Percentiles rank a stretch among this genome's conserved stretches.
Evolutionary conservation across 2,329 filamentous ascomycete genomes (phyloP).

Genomic region (Colletotrichum higginsianum): DNA sequence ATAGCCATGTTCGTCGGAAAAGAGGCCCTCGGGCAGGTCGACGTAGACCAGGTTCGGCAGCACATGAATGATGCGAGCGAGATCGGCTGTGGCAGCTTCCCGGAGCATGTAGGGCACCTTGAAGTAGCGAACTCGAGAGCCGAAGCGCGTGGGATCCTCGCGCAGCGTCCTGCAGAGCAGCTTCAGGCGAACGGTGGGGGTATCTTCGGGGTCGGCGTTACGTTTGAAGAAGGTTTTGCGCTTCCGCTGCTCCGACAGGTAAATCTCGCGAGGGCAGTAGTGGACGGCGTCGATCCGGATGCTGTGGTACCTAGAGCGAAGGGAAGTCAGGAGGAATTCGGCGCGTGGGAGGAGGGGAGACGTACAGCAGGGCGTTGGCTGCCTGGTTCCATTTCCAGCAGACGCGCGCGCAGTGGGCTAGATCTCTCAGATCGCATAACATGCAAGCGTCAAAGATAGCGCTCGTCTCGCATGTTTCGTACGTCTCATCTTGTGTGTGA

Average conservation of each 20-base stretch:
- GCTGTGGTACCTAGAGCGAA: slow-evolving; percentile 79
- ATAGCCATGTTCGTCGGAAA: slow-evolving; percentile 82
- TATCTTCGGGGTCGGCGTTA: slow-evolving; percentile 86
- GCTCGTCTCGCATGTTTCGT: slow-evolving; percentile 87
- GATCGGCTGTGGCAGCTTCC: slow-evolving; percentile 85
- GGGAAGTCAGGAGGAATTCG: slow-evolving; percentile 32
- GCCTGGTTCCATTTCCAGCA: slow-evolving; percentile 78
- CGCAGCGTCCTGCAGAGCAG: slow-evolving; percentile 87
- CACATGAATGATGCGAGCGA: slow-evolving; percentile 88
- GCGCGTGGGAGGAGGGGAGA: slow-evolving; percentile 44
- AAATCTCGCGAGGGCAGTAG: slow-evolving; percentile 90
- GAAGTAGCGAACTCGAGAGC: slow-evolving; percentile 80
- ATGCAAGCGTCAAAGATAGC: slow-evolving; percentile 86
- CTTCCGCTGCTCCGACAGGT: slow-evolving; percentile 84
- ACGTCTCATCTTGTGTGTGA: slow-evolving; percentile 82
- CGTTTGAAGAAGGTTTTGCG: slow-evolving; percentile 80
- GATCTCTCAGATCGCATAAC: slow-evolving; percentile 92
- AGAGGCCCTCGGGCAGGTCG: slow-evolving; percentile 91
- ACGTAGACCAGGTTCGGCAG: slow-evolving; percentile 89
- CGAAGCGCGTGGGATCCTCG: slow-evolving; percentile 79
- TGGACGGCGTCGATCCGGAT: slow-evolving; percentile 95
- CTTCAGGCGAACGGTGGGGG: slow-evolving; percentile 80
- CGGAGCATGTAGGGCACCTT: slow-evolving; percentile 97
- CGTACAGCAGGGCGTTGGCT: slow-evolving; percentile 73
- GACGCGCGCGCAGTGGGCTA: slow-evolving; percentile 83